phyloP scores from a whole-genome alignment of 2,329 filamentous ascomycete genomes.

The Penicillium crustosum region DNA sequence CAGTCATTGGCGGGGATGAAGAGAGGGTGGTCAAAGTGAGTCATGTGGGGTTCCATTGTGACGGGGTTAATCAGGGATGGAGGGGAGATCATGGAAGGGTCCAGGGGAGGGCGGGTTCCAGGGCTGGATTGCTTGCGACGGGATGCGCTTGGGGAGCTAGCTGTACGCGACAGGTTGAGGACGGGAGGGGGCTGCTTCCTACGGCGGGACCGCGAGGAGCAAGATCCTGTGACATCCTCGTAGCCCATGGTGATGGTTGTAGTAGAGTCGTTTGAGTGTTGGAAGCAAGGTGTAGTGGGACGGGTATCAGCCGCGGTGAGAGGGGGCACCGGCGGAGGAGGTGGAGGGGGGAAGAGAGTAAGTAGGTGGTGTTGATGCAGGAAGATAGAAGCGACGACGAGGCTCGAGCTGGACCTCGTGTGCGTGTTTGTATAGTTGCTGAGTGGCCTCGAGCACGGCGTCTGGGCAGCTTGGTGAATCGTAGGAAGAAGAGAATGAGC shows the following conservation, averaged over 20 bases:
- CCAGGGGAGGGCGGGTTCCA: conserved; percentile 32
- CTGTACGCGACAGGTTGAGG: conserved; percentile 29
- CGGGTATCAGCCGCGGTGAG: conserved; percentile 26
- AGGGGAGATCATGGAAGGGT: conserved; percentile 42
- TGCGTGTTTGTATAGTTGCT: conserved; percentile 31
- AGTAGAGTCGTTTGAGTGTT: conserved; percentile 27
- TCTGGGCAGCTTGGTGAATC: conserved; percentile 34
- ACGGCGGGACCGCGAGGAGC: conserved; percentile 30
- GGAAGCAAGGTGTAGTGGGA: conserved; percentile 18
- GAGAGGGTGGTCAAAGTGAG: conserved; percentile 42
- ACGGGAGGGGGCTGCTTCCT: conserved; percentile 35
- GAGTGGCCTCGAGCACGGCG: conserved; percentile 27
- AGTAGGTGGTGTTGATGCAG: conserved; percentile 25
- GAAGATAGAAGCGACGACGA: conserved; percentile 27
- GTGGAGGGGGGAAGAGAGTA: conserved; percentile 25
- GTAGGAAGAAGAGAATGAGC: conserved; percentile 41
- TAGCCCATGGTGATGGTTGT: conserved; percentile 35
- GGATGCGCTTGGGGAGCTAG: conserved; percentile 17
- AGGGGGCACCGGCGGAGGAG: conserved; percentile 25
- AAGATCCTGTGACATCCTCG: conserved; percentile 24
- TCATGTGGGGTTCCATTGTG: conserved; percentile 40
- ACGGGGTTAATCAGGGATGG: conserved; percentile 40
- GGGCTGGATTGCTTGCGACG: conserved; percentile 28
- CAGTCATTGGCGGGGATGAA: conserved; percentile 42
- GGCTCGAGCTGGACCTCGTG: conserved; percentile 18